phyloP scores from a whole-genome alignment of 2,329 filamentous ascomycete species.

The Colletotrichum falcatum region DNA sequence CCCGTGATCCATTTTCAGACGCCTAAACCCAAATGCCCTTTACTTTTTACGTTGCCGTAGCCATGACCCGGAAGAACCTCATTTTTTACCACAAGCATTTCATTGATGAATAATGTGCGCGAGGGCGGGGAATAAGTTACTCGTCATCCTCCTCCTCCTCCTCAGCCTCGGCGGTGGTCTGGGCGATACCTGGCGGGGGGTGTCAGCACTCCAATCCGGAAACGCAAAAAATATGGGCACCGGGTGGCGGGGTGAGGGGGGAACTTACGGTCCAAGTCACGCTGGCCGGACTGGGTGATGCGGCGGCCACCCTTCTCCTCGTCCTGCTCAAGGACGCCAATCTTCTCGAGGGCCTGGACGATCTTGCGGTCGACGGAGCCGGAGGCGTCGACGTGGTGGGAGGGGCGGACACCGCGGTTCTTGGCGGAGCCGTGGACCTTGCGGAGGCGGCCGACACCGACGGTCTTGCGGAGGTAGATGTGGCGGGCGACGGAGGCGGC shows the following conservation, averaged over 20 bases:
- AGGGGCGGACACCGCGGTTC: constrained; percentile 94
- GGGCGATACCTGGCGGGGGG: constrained; percentile 71
- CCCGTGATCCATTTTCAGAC: constrained; percentile 40
- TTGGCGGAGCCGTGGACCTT: constrained; percentile 96
- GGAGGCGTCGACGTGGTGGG: constrained; percentile 94
- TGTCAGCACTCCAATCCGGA: constrained; percentile 13
- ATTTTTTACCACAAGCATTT: constrained; percentile 27
- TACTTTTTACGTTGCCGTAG: constrained; percentile 17
- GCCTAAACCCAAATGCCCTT: constrained; percentile 37
- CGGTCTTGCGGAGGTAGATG: constrained; percentile 99
- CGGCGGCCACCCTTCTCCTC: constrained; percentile 98
- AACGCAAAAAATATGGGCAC: no score
- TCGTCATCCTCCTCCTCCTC: constrained; percentile 77
- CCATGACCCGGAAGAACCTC: constrained; percentile 31
- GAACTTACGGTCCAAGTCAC: constrained; percentile 90
- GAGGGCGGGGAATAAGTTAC: constrained; percentile 57
- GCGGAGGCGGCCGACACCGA: constrained; percentile 97
- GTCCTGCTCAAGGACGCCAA: constrained; percentile 96
- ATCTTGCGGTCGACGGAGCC: constrained; percentile 98
- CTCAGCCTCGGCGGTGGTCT: constrained; percentile 81
- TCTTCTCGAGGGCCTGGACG: constrained; percentile 98
- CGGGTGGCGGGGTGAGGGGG: background rate
- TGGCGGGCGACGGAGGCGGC: constrained; percentile 96
- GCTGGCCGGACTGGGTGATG: constrained; percentile 98
- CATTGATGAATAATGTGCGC: background rate